Evolutionary conservation across 169 alveolate species (phyloP).

Genomic region (Cryptosporidium tyzzeri): DNA sequence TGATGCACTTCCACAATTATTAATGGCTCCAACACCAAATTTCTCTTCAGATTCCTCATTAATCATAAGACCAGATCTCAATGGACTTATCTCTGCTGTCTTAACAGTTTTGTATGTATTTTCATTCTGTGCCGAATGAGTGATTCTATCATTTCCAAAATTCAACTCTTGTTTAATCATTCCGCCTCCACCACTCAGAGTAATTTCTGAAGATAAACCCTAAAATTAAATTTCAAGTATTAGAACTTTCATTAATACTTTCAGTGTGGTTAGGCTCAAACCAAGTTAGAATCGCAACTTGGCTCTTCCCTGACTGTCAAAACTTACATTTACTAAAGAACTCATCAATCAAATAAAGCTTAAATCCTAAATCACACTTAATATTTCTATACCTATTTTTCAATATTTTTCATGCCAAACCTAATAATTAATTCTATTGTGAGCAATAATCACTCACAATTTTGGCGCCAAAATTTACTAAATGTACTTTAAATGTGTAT

Average conservation of each 20-base stretch:
- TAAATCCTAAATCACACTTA: slow-evolving; percentile 25
- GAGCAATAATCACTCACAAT: slow-evolving; percentile 23
- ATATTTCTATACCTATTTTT: slow-evolving; percentile 14
- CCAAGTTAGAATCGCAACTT: not conserved
- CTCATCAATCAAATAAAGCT: slow-evolving; percentile 24
- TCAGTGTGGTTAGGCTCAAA: not conserved
- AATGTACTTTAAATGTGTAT: not conserved
- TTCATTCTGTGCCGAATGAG: not conserved
- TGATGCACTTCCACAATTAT: not conserved
- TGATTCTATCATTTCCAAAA: not conserved
- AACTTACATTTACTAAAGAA: slow-evolving; percentile 64
- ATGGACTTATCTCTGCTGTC: slow-evolving; percentile 53
- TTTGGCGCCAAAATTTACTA: slow-evolving; percentile 29
- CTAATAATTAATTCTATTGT: not conserved
- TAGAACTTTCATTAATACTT: not conserved
- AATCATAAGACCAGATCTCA: slow-evolving; percentile 44
- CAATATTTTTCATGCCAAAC: not conserved
- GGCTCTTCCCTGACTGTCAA: not conserved
- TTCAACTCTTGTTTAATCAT: not conserved
- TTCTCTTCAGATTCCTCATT: slow-evolving; percentile 10
- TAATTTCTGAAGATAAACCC: slow-evolving; percentile 35
- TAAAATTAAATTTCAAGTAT: slow-evolving; percentile 14
- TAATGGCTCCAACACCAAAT: not conserved
- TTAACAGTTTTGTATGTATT: not conserved
- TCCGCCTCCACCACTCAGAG: slow-evolving; percentile 4